phyloP scores from a whole-genome alignment of 805 yeast species.

The Dipodascus geniculatus region DNA sequence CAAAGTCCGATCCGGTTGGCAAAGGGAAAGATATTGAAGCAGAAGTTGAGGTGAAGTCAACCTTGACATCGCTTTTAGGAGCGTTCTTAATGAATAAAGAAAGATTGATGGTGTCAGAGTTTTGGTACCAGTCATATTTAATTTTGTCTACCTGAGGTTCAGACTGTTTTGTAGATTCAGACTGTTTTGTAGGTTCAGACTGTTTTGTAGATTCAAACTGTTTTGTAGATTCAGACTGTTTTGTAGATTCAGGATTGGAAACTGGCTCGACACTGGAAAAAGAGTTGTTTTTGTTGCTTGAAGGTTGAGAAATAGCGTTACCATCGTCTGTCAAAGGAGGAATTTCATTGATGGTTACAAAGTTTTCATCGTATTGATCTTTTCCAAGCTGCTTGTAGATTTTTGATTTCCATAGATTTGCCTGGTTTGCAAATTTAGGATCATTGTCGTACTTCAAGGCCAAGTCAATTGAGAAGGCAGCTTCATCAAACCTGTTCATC shows the following conservation, averaged over 20 bases:
- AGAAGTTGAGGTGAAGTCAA: conserved; percentile 25
- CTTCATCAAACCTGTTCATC: conserved; percentile 18
- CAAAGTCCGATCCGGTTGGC: conserved; percentile 39
- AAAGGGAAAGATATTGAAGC: conserved; percentile 12
- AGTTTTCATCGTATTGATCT: background rate
- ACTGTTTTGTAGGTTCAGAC: background rate
- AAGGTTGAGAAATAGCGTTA: background rate
- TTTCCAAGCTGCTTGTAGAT: background rate
- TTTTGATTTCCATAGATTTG: conserved; percentile 12
- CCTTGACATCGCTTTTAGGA: conserved; percentile 35
- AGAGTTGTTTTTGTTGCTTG: background rate
- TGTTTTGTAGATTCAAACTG: background rate
- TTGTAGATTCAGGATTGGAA: background rate
- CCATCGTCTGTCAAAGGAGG: background rate
- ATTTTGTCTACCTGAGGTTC: conserved; percentile 18
- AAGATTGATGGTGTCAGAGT: conserved; percentile 41
- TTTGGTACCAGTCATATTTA: conserved; percentile 68
- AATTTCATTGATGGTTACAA: background rate
- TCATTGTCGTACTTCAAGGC: conserved; percentile 14
- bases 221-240: background rate
- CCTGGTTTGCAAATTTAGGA: conserved; percentile 11
- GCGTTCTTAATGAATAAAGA: conserved; percentile 62
- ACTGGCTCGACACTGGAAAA: background rate
- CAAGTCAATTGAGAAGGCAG: conserved; percentile 14
- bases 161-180: conserved; percentile 1